phyloP scores from a whole-genome alignment of 1,139 yeast species.

The Debaryomyces psychrophilus region DNA sequence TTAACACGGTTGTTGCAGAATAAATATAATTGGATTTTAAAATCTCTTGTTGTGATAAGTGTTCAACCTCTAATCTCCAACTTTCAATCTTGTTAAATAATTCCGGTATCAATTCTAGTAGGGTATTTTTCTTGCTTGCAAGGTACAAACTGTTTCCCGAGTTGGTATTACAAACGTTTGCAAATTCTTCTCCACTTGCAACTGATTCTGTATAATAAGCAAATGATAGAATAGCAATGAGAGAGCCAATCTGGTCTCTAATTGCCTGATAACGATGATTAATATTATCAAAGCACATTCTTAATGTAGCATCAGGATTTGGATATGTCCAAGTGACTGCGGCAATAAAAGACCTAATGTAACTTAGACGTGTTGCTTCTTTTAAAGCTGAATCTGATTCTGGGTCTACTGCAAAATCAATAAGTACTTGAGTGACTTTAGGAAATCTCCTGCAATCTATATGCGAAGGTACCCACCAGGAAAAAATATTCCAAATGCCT shows the following conservation, averaged over 20 bases:
- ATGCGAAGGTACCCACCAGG: slow-evolving; percentile 74
- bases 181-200: slow-evolving; percentile 45
- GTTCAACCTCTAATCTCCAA: slow-evolving; percentile 42
- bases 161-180: slow-evolving; percentile 36
- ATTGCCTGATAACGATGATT: slow-evolving; percentile 76
- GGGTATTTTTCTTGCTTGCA: slow-evolving; percentile 27
- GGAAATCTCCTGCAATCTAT: slow-evolving; percentile 71
- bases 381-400: slow-evolving; percentile 66
- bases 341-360: slow-evolving; percentile 58
- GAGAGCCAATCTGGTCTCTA: slow-evolving; percentile 69
- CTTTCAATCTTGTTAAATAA: slow-evolving; percentile 48
- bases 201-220: slow-evolving; percentile 56
- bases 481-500: slow-evolving; percentile 75
- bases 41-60: slow-evolving; percentile 47
- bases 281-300: slow-evolving; percentile 52
- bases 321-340: slow-evolving; percentile 63
- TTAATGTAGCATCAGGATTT: slow-evolving; percentile 49
- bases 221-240: slow-evolving; percentile 60
- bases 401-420: slow-evolving; percentile 51
- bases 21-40: slow-evolving; percentile 51
- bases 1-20: slow-evolving; percentile 48
- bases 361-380: slow-evolving; percentile 64
- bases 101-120: slow-evolving; percentile 29
- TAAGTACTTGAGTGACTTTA: slow-evolving; percentile 49
- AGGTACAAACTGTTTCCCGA: slow-evolving; percentile 30